Evolutionary conservation across 768 basidiomycete species (phyloP).

Genomic region (Tephrocybe rancida): DNA sequence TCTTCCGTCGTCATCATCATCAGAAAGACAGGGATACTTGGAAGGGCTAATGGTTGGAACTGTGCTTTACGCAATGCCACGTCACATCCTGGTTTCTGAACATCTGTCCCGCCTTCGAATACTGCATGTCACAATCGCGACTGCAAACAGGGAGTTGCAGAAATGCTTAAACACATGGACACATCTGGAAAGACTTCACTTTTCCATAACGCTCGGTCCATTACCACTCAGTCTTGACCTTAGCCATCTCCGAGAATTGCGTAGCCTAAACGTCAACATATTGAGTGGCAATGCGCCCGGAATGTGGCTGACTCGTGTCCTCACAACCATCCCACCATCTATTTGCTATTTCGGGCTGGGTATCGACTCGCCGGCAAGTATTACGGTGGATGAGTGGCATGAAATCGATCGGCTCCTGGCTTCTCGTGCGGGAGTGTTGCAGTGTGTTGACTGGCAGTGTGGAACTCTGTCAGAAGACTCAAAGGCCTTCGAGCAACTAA

Average conservation of each 20-base stretch:
- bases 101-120: background rate
- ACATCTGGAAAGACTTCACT: background rate
- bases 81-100: background rate
- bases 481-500: too few species aligned
- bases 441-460: background rate
- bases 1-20: background rate
- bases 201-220: background rate
- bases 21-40: background rate
- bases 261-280: background rate
- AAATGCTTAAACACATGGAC: background rate
- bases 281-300: background rate
- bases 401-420: background rate
- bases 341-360: background rate
- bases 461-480: background rate
- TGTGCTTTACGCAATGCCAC: background rate
- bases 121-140: background rate
- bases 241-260: background rate
- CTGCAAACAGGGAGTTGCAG: background rate
- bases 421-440: background rate
- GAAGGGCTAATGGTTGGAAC: background rate
- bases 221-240: background rate
- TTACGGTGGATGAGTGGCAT: background rate
- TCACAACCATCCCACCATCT: background rate
- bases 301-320: background rate
- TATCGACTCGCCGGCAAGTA: background rate